Conservation (phyloP, 169 alveolate species). For the Plasmodium knowlesi region DNA sequence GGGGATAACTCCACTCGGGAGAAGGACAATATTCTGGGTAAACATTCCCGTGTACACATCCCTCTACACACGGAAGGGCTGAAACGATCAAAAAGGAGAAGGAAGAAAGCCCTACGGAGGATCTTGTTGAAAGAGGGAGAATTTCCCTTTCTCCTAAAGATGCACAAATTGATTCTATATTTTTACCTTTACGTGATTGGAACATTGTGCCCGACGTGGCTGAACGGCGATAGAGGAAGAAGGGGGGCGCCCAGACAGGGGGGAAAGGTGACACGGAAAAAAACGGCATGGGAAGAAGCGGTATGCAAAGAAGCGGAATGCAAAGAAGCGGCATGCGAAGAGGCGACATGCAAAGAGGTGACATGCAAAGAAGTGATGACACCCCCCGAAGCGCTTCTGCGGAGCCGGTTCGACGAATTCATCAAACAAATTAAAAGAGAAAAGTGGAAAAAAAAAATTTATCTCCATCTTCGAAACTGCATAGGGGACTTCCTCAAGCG, state of each 20-base stretch:
- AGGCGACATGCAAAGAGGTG: no score
- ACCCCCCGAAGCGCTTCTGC: no score
- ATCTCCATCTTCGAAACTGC: slow-evolving; percentile 5
- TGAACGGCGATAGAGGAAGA: neutral
- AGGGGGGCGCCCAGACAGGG: neutral
- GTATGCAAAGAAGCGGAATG: no score
- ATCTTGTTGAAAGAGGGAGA: slow-evolving; percentile 1
- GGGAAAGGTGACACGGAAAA: neutral
- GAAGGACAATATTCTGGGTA: neutral
- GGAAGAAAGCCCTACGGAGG: neutral
- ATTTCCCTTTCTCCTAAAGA: slow-evolving; percentile 33
- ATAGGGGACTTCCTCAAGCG: neutral
- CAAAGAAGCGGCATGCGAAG: no score
- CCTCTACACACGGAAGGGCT: neutral
- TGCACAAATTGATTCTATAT: slow-evolving; percentile 35
- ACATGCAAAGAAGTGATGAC: no score
- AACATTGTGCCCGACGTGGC: neutral
- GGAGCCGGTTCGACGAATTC: neutral
- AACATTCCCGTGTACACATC: neutral
- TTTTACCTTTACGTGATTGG: slow-evolving; percentile 25
- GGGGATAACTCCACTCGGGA: neutral
- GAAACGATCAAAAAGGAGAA: slow-evolving; percentile 7
- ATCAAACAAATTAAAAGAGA: slow-evolving; percentile 28
- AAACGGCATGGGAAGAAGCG: no score
- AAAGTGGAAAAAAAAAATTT: slow-evolving; percentile 16